Base-by-base conservation (phyloP, 257 asterid species). In the Ilex asprella region DNA sequence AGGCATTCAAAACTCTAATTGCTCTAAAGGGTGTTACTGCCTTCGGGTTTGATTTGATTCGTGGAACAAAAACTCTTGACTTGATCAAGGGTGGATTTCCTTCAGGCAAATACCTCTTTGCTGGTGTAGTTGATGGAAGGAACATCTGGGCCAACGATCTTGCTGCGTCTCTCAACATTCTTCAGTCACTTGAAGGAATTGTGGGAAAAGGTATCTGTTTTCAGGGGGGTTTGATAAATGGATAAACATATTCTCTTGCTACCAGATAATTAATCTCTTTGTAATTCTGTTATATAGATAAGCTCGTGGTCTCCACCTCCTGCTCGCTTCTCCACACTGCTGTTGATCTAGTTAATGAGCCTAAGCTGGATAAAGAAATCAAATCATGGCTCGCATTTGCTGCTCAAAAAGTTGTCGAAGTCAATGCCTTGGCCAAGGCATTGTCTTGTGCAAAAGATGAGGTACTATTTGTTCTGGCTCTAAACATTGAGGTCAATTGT, bases 21-120 rank as follows among this genome's bases (percentile, higher is more conserved):
- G 66, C 95, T 39, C 65, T 91, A 75, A 77, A 79, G 57, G 95
- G 82, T 75, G 86, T 88, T 63, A 67, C 89, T 51, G 97, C 84
- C 62, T 81, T 78, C 65, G 98, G 98, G 30, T 92, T 88, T 70
- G 97, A 92, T 74, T 73, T 92, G 71, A 87, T 88, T 67, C 97
- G 99, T 72, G 97, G 99, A 67, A 52, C 81, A 41, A 66, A 81
- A 76, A 53, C 57, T 53, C 57, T 53, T n/a, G 57, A 53, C 3
- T 53, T 53, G 57, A 53, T 53, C 57, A 53, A 53, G 57, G 57
- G 57, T 53, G 57, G 15, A n/a, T 53, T 53, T 10, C 57, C 57
- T 53, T 53, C 57, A 15, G 57, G 57, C 10, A 53, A 53, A 53
- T 53, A 53, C 57, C 57, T 53, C 5, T 53, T 53, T 53, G 57